A percentile compares a stretch with the other conserved stretches of the same genome.
phyloP scores from a whole-genome alignment of 176 grass and related monocot genomes.

The Puccinellia tenuiflora region DNA sequence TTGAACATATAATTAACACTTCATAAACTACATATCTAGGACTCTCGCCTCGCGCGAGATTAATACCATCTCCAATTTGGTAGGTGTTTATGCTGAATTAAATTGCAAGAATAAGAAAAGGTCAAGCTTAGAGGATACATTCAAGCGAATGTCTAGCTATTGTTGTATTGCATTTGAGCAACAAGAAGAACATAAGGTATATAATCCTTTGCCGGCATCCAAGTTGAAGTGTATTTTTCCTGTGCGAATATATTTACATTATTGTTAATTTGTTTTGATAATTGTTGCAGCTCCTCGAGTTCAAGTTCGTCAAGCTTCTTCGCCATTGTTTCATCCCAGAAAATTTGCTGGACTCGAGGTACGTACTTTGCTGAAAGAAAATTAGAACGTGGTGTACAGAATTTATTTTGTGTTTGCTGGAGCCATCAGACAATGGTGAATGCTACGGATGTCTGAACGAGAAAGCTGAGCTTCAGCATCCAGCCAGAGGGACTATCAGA shows the following conservation, averaged over 20 bases:
- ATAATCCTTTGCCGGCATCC: background rate
- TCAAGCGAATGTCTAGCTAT: background rate
- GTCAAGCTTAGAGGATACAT: background rate
- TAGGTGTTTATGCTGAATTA: background rate
- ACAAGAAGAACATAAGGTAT: background rate
- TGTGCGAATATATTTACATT: background rate
- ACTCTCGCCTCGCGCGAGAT: background rate
- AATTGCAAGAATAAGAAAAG: background rate
- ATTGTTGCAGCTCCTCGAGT: background rate
- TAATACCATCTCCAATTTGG: background rate
- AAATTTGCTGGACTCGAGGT: background rate
- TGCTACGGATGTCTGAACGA: background rate
- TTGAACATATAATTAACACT: background rate
- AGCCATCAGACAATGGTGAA: background rate
- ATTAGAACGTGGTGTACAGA: background rate
- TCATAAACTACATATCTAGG: background rate
- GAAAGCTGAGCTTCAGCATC: background rate
- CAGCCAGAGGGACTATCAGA: background rate
- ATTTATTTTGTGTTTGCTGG: background rate
- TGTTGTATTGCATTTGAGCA: background rate
- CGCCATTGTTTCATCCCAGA: background rate
- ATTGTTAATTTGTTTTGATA: background rate
- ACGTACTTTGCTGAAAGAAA: background rate
- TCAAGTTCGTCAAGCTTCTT: background rate
- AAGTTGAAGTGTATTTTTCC: background rate